These are phyloP conservation scores for Xerocomellus chrysenteron DNA, from an alignment of 768 basidiomycete genomes.

Conservation along the genomic window DNA sequence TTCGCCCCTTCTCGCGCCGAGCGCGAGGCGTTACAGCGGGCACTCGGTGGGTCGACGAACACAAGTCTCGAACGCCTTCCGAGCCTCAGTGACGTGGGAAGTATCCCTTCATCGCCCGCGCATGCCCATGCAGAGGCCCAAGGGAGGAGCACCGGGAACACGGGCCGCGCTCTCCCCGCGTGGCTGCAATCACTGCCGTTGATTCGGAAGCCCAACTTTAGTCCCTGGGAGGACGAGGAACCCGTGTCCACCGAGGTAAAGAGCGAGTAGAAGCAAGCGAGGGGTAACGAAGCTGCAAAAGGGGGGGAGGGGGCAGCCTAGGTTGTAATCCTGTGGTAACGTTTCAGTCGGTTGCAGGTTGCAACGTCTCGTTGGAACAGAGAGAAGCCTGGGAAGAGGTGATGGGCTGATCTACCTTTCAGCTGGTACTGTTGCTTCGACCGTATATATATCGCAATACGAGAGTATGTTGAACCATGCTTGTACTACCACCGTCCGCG, in stretches of 20 bases:
- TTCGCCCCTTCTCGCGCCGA: slow-evolving; percentile 89
- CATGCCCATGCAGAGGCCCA: slow-evolving; percentile 43
- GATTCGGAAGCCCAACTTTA: slow-evolving; percentile 70
- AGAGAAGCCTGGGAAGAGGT: slow-evolving; percentile 12
- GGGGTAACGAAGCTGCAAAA: not conserved
- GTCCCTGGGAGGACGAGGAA: slow-evolving; percentile 82
- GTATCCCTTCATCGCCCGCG: slow-evolving; percentile 66
- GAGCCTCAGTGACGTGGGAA: slow-evolving; percentile 74
- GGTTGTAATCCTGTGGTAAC: slow-evolving; percentile 11
- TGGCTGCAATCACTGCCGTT: slow-evolving; percentile 70
- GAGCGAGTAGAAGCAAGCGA: slow-evolving; percentile 20
- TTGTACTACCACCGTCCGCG: slow-evolving; percentile 4
- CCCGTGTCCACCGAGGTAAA: slow-evolving; percentile 19
- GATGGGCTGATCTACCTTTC: slow-evolving; percentile 24
- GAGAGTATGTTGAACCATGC: slow-evolving; percentile 26
- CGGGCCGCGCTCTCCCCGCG: slow-evolving; percentile 46
- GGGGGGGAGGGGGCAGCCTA: not conserved
- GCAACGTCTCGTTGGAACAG: slow-evolving; percentile 14
- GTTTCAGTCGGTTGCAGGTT: slow-evolving; percentile 14
- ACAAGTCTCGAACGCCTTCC: slow-evolving; percentile 76
- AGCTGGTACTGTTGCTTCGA: slow-evolving; percentile 23
- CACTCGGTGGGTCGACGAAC: slow-evolving; percentile 71
- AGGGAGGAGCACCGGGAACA: slow-evolving; percentile 21
- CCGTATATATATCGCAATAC: slow-evolving; percentile 34
- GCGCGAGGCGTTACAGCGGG: slow-evolving; percentile 79